Evolutionary conservation across 164 flowering plant species (phyloP).

Genomic region (Euptelea pleiosperma): DNA sequence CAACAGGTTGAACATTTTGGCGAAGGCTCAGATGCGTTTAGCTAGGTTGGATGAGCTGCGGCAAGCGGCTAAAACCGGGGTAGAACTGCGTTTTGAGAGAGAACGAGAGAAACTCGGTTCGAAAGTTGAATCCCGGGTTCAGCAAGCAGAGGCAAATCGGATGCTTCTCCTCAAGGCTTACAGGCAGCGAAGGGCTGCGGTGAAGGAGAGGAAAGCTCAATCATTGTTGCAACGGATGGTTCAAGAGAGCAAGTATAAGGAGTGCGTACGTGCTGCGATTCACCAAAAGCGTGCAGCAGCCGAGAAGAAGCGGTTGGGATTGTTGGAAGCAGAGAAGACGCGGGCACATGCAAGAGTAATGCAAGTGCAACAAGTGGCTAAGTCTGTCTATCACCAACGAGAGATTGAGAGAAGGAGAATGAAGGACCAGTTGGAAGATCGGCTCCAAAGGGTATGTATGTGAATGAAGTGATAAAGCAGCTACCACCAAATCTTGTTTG

Average conservation of each 20-base stretch:
- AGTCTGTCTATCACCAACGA: slow-evolving; percentile 58
- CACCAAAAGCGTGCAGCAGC: slow-evolving; percentile 89
- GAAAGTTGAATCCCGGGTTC: slow-evolving; percentile 74
- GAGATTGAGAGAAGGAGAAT: slow-evolving; percentile 73
- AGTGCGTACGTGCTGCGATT: slow-evolving; percentile 71
- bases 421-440: slow-evolving; percentile 73
- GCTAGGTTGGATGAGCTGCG: slow-evolving; percentile 84
- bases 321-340: slow-evolving; percentile 84
- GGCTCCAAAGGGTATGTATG: slow-evolving; percentile 79
- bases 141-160: slow-evolving; percentile 83
- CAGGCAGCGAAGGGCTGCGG: slow-evolving; percentile 62
- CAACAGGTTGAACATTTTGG: slow-evolving; percentile 78
- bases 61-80: slow-evolving; percentile 81
- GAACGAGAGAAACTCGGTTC: slow-evolving; percentile 72
- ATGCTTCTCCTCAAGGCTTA: slow-evolving; percentile 72
- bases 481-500: too few species aligned
- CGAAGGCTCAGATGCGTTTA: slow-evolving; percentile 73
- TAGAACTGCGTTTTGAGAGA: slow-evolving; percentile 62
- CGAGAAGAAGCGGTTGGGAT: slow-evolving; percentile 77
- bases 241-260: slow-evolving; percentile 78
- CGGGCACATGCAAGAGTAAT: slow-evolving; percentile 66
- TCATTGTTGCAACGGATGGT: slow-evolving; percentile 62
- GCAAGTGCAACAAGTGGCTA: slow-evolving; percentile 69
- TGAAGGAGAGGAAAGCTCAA: slow-evolving; percentile 75
- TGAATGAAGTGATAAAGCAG: too few species aligned